Evolutionary conservation across 179 eudicot species (phyloP), one percentile per base, ranked within the genome.

Genomic region (Patellifolia procumbens): DNA sequence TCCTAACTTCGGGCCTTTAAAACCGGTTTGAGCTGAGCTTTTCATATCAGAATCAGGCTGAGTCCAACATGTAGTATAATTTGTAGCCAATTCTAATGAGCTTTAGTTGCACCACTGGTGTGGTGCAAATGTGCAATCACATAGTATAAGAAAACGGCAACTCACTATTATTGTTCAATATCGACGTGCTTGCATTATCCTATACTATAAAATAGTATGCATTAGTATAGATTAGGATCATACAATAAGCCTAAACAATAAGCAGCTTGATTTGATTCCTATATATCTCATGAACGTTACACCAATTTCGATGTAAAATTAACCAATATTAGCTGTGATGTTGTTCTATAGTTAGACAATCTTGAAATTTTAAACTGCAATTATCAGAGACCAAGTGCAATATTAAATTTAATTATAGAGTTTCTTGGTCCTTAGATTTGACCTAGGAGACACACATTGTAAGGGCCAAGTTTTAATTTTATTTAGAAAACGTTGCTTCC

Each of bases 281-380:
- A 39, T 39, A 39, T 39, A 77, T 73, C 35, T 73, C 68, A 62
- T 63, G 70, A 56, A 35, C 81, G 73, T 74, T 34, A 69, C 60
- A 28, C 55, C 79, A 22, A 55, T 81, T 62, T 74, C 79, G 55
- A 78, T 29, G 76, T 68, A 2, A 58, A 20, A 42, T 35, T 55
- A 35, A 62, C 31, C 56, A 48, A 37, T 78, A 81, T 70, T 82
- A 78, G 77, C 79, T 82, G 85, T 78, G 59, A 78, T 82, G 79
- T 69, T 82, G 69, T 74, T 73, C 46, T 67, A 34, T 77, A 28
- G 66, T 77, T 68, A 24, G 76, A 74, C 84, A 74, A 15, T 62
- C 67, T 49, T 53, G 71, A 59, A 31, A 34, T 55, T 43, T 59
- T 58, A 43, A 59, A 56, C 31, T 31, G 20, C 26, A 15, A 55